Evolutionary conservation across 345 rosid genomes (phyloP).

Genomic region (Lepidium sativum): DNA sequence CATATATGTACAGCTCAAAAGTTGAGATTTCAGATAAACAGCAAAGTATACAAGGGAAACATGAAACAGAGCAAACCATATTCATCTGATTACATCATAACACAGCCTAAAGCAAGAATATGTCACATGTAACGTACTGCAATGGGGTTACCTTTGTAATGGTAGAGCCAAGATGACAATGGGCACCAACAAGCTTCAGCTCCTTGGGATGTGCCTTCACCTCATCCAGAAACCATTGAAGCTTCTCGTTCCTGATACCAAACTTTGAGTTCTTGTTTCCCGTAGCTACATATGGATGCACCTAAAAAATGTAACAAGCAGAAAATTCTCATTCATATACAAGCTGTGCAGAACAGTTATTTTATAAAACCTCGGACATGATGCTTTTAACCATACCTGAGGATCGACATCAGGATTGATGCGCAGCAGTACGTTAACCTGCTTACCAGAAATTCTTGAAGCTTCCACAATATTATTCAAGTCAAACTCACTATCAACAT

Average conservation of each 20-base stretch:
- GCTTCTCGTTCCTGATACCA: conserved; percentile 96
- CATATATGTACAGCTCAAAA: not conserved
- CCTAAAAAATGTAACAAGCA: conserved; percentile 34
- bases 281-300: conserved; percentile 96
- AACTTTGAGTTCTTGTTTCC: conserved; percentile 98
- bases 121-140: not conserved
- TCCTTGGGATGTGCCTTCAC: conserved; percentile 81
- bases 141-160: conserved; percentile 64
- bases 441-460: conserved; percentile 74
- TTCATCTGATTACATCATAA: not conserved
- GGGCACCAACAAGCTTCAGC: conserved; percentile 92
- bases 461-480: conserved; percentile 81
- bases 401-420: conserved; percentile 99
- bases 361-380: not conserved
- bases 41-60: not conserved
- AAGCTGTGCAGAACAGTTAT: not conserved
- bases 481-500: conserved; percentile 95
- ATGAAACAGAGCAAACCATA: not conserved
- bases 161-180: conserved; percentile 98
- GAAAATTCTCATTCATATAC: not conserved
- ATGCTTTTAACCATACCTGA: conserved; percentile 46
- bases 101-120: not conserved
- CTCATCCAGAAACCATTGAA: conserved; percentile 97
- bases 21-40: not conserved
- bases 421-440: conserved; percentile 86